Conservation (phyloP, 75 land plant species). For the Sequoia sempervirens region DNA sequence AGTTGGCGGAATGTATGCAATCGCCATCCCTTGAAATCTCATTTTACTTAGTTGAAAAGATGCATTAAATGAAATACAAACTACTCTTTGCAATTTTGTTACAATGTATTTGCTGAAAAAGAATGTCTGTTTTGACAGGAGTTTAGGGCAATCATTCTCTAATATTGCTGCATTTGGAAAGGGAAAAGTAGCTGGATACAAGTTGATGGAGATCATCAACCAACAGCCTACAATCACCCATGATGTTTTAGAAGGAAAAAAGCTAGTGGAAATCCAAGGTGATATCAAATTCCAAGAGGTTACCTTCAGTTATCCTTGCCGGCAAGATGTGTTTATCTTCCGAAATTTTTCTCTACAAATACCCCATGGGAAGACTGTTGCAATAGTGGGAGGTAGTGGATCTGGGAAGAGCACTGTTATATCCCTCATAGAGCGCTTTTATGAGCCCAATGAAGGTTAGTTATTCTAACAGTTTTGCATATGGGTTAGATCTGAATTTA, state of each 20-base stretch:
- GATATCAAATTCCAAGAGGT: constrained; percentile 84
- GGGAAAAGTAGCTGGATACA: too few species aligned
- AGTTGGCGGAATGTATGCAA: constrained; percentile 89
- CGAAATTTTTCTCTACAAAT: constrained; percentile 67
- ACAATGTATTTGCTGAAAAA: not conserved
- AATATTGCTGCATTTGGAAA: too few species aligned
- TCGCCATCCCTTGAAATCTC: not conserved
- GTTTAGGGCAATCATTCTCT: constrained; percentile 19
- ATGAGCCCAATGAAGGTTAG: constrained; percentile 90
- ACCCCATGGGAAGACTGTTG: constrained; percentile 86
- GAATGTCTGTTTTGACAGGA: constrained; percentile 37
- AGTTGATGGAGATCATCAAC: too few species aligned
- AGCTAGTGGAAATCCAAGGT: constrained; percentile 60
- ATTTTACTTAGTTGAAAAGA: not conserved
- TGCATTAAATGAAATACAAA: not conserved
- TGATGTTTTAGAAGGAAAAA: constrained; percentile 39
- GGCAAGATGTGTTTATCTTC: constrained; percentile 81
- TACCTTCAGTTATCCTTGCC: constrained; percentile 84
- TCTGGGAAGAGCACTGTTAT: constrained; percentile 98
- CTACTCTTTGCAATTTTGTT: not conserved
- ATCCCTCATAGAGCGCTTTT: constrained; percentile 89
- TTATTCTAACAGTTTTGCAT: not conserved
- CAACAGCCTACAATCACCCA: not conserved
- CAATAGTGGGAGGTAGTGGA: constrained; percentile 97
- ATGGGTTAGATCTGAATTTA: not conserved